Evolutionary conservation across 176 grass and related monocot genomes (phyloP).

Genomic region (Aegilops bicornis): DNA sequence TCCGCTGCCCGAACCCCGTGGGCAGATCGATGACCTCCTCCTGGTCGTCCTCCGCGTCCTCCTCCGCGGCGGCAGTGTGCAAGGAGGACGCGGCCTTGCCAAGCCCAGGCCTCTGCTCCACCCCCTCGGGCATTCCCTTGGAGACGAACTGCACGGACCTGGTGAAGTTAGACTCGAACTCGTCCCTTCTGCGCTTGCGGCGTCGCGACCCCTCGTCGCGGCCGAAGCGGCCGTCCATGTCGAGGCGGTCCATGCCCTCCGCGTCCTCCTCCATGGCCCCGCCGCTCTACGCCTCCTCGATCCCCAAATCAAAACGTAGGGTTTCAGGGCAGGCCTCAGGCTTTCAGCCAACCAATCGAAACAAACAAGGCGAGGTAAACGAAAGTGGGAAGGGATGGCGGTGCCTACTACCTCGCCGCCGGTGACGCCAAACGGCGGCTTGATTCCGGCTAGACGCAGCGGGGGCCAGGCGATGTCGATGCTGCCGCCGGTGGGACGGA

Average conservation of each 20-base stretch:
- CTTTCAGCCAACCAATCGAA: neutral
- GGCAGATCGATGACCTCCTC: conserved; percentile 40
- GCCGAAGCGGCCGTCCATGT: conserved; percentile 63
- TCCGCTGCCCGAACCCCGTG: conserved; percentile 54
- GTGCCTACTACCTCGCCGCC: neutral
- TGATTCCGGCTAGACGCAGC: no score
- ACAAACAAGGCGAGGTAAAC: neutral
- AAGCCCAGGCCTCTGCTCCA: conserved; percentile 34
- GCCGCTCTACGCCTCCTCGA: neutral
- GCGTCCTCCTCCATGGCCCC: conserved; percentile 60
- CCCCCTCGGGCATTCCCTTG: conserved; percentile 48
- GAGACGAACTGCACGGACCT: conserved; percentile 69
- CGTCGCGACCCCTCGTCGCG: conserved; percentile 43
- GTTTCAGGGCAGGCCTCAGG: neutral
- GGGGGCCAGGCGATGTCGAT: no score
- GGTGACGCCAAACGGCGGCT: neutral
- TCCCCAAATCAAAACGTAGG: neutral
- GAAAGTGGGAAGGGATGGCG: neutral
- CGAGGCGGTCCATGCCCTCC: conserved; percentile 69
- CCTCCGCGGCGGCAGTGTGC: neutral
- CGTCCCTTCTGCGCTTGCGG: conserved; percentile 42
- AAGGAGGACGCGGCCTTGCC: neutral
- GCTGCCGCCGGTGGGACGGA: no score
- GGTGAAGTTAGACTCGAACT: conserved; percentile 40
- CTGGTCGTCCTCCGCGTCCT: conserved; percentile 17